Evolutionary conservation across 441 rosid genomes (phyloP).

Genomic region (Hypseocharis bilobata): DNA sequence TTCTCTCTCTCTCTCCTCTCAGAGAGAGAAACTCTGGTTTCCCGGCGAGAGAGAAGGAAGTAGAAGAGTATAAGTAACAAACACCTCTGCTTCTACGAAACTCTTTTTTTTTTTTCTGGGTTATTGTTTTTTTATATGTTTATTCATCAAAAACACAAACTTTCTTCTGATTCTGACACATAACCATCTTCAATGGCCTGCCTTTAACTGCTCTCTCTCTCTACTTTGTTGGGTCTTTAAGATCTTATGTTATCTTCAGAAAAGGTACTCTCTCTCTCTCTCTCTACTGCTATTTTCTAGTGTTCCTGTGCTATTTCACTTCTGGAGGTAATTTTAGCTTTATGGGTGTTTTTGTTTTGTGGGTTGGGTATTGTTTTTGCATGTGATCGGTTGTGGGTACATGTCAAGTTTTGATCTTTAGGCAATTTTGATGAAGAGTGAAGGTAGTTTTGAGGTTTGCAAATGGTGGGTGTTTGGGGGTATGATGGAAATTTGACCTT

Average conservation of each 20-base stretch:
- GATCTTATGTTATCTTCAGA: neutral
- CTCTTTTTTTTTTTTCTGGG: neutral
- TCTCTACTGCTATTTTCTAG: neutral
- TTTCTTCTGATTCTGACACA: slow-evolving; percentile 5
- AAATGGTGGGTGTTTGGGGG: slow-evolving; percentile 3
- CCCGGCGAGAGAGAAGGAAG: slow-evolving; percentile 51
- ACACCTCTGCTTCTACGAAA: slow-evolving; percentile 44
- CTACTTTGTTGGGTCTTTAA: slow-evolving; percentile 2
- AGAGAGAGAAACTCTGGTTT: neutral
- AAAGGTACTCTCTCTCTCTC: neutral
- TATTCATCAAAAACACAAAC: slow-evolving; percentile 2
- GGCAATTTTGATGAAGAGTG: neutral
- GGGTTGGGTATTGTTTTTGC: neutral
- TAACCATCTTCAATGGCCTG: slow-evolving; percentile 3
- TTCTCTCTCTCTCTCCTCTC: neutral
- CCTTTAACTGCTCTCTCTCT: slow-evolving; percentile 3
- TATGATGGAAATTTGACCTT: neutral
- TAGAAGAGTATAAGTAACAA: slow-evolving; percentile 63
- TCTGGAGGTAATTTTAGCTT: neutral
- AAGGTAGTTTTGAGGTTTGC: neutral
- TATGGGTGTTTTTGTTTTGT: neutral
- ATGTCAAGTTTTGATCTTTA: neutral
- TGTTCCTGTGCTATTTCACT: neutral
- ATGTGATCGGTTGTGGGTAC: neutral
- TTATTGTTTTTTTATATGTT: neutral